phyloP scores from a whole-genome alignment of 192 early-diverging fungal genomes.

The Diversispora epigaea region DNA sequence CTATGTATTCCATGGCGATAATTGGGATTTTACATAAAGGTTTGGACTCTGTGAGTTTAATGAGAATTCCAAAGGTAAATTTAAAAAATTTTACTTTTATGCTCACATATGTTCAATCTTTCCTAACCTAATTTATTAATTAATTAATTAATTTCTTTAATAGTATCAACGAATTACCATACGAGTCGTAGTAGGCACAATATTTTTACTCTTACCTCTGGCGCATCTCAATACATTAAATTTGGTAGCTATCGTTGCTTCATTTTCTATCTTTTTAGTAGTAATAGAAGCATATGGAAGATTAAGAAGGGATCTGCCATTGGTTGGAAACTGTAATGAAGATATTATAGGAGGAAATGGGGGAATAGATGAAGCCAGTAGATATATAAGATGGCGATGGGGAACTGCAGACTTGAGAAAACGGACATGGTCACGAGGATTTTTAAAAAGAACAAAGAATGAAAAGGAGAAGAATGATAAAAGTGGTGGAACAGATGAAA shows the following conservation, averaged over 20 bases:
- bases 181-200: constrained; percentile 19
- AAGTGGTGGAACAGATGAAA: background rate
- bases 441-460: constrained; percentile 5
- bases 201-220: constrained; percentile 30
- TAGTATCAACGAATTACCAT: constrained; percentile 20
- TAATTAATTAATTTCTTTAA: background rate
- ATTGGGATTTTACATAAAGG: constrained; percentile 35
- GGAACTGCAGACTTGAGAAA: background rate
- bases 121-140: background rate
- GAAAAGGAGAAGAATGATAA: background rate
- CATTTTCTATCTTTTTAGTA: constrained; percentile 22
- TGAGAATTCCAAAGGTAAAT: constrained; percentile 33
- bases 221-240: constrained; percentile 19
- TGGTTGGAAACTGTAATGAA: constrained; percentile 12
- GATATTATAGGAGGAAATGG: constrained; percentile 2
- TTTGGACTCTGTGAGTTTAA: constrained; percentile 23
- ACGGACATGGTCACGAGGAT: background rate
- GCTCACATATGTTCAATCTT: background rate
- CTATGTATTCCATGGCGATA: constrained; percentile 29
- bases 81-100: background rate
- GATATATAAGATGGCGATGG: constrained; percentile 31
- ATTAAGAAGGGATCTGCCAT: constrained; percentile 2
- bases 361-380: background rate
- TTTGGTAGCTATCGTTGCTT: background rate
- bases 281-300: constrained; percentile 34